Evolutionary conservation across 768 basidiomycete genomes (phyloP), one percentile per base, ranked within the genome.

Genomic region (Sporobolomyces phaffii): DNA sequence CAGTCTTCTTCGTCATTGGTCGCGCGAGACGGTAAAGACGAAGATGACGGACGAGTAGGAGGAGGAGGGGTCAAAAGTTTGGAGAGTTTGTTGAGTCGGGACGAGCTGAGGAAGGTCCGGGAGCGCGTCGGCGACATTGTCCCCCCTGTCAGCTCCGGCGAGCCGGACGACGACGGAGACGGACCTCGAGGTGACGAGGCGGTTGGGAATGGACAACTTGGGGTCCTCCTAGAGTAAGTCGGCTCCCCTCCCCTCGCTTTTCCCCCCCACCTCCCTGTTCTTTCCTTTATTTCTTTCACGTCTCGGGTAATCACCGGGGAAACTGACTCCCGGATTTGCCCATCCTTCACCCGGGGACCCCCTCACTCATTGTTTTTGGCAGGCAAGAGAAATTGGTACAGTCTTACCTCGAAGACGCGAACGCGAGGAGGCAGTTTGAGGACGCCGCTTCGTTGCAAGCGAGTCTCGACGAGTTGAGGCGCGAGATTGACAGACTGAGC

Each of bases 381-480:
- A 49, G 45, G 36, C 59, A 49, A 41, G 59, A 60, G 47, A 48
- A n/a, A 3, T 82, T 97, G 51, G 82, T 99, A 24, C 89, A 93
- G 77, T 83, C 85, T 2, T 97, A 92, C 74, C 84, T 98, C 11
- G 86, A 88, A 72, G 91, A 97, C 76, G 94, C 94, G 9, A 87
- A 86, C 77, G 83, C 85, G 3, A 87, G 87, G 72, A 82, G 94
- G 47, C 98, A 98, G 78, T 97, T 98, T 70, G 94, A 98, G 77
- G 96, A 99, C 75, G 88, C 88, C 18, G 88, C 88, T 77, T 88
- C 87, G 5, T 80, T 99, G 68, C 86, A 89, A 75, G 76, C 79
- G 36, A 93, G 87, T 76, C 77, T 97, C 56, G 81, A 80, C 50
- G 94, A 98, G 79, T 90, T 99, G 62, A 81, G 87, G 70, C 81